These are phyloP conservation scores for Ajuga reptans DNA, from an alignment of 305 asterid genomes.

Conservation along the genomic window DNA sequence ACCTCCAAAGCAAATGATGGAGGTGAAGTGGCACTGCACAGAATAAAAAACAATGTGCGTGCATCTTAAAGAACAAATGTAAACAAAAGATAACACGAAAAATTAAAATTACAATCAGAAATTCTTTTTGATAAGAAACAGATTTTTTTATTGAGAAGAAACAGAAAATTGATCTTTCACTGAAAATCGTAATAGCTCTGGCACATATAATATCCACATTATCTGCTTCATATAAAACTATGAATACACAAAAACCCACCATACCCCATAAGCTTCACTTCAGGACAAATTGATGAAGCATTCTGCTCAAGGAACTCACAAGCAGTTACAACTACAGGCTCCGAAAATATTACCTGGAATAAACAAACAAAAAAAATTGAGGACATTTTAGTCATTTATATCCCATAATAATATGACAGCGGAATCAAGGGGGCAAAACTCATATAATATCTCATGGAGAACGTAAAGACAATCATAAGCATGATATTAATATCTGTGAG, in stretches of 20 bases:
- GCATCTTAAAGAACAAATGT: slow-evolving; percentile 8
- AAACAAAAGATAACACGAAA: slow-evolving; percentile 5
- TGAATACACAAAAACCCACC: slow-evolving; percentile 19
- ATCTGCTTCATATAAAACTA: not conserved
- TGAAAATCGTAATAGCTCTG: not conserved
- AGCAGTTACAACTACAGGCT: slow-evolving; percentile 35
- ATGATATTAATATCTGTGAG: not conserved
- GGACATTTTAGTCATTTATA: not conserved
- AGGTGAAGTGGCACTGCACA: slow-evolving; percentile 80
- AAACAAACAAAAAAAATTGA: not conserved
- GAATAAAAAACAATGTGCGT: slow-evolving; percentile 13
- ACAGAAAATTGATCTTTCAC: not conserved
- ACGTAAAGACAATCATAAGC: not conserved
- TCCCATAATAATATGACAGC: not conserved
- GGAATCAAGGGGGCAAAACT: not conserved
- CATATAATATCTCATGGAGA: not conserved
- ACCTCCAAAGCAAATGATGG: slow-evolving; percentile 48
- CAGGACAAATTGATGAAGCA: slow-evolving; percentile 68
- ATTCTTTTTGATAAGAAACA: too few species aligned
- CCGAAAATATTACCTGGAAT: slow-evolving; percentile 75
- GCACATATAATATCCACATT: not conserved
- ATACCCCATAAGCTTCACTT: slow-evolving; percentile 80
- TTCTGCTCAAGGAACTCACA: slow-evolving; percentile 97
- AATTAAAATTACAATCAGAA: not conserved
- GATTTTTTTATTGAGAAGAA: not conserved